Evolutionary conservation across 331 rosid species (phyloP).

Genomic region (Erythrophleum ivorense): DNA sequence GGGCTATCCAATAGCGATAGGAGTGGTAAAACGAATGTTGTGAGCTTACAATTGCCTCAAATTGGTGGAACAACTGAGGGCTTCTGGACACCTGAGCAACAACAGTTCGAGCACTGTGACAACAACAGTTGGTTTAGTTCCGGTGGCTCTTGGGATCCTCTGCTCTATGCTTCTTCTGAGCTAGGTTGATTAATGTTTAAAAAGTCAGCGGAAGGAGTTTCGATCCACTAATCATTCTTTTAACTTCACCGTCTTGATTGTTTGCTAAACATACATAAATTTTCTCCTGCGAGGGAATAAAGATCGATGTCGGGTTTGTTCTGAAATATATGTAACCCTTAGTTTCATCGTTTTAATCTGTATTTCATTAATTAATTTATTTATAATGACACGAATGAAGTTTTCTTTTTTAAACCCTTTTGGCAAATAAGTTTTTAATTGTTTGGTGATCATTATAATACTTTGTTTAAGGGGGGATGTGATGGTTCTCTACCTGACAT

Average conservation of each 20-base stretch:
- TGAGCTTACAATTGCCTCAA: constrained; percentile 40
- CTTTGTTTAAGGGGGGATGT: neutral
- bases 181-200: constrained; percentile 40
- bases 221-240: constrained; percentile 39
- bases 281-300: neutral
- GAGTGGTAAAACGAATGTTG: constrained; percentile 30
- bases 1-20: neutral
- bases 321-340: neutral
- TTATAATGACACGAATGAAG: neutral
- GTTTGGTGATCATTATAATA: neutral
- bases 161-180: constrained; percentile 51
- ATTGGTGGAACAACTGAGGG: constrained; percentile 41
- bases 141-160: constrained; percentile 61
- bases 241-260: constrained; percentile 5
- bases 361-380: neutral
- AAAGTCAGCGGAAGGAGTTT: neutral
- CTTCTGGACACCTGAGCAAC: constrained; percentile 50
- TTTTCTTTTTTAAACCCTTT: neutral
- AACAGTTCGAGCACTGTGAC: constrained; percentile 50
- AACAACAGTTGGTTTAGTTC: constrained; percentile 45
- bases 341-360: neutral
- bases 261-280: neutral
- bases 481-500: neutral
- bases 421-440: neutral
- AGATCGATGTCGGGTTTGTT: neutral